Evolutionary conservation across 306 rosid species (phyloP), one percentile per base, ranked within the genome.

Genomic region (Cucurbita maxima): DNA sequence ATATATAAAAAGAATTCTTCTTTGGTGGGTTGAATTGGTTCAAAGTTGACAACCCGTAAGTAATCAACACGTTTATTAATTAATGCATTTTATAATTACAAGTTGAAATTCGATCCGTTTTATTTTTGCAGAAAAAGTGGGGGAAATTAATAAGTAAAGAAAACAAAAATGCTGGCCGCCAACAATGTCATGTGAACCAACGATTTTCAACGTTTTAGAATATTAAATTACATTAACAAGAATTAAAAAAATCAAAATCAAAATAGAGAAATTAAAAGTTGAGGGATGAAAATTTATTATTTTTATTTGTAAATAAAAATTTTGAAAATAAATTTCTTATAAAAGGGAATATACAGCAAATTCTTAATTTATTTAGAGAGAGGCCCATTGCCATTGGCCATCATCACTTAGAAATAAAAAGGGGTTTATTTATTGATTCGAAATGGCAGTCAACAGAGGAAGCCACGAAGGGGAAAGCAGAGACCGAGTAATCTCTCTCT

Each of bases 401-500:
- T 50, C 54, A 14, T n/a, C 7, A 50, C 18, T 50, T 50, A 30
- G 54, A 50, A 50, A 50, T 50, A 47, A 48, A 50, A 50, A 50
- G 2, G 25, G 43, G n/a, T 69, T 48, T 48, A 69, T 67, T 66
- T 68, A 8, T 50, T 56, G 51, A 52, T 55, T 41, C 44, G 58
- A 69, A 69, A 69, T 75, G 69, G 16, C 36, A 64, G 84, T 80
- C 86, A 80, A 83, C 76, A 80, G 79, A 64, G 78, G 73, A 72
- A 69, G 76, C 86, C 69, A 63, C 76, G 36, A 66, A 58, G 78
- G 71, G 20, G 43, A 40, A 59, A 64, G 68, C 76, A 64, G 52
- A 79, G 60, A 38, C 73, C 75, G 44, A 63, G 76, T 51, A 61
- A 4, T 19, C 53, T 58, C 71, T 68, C 61, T 80, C 77, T 72